Evolutionary conservation across 2,329 filamentous ascomycete genomes (phyloP).

Genomic region (Colletotrichum magnum): DNA sequence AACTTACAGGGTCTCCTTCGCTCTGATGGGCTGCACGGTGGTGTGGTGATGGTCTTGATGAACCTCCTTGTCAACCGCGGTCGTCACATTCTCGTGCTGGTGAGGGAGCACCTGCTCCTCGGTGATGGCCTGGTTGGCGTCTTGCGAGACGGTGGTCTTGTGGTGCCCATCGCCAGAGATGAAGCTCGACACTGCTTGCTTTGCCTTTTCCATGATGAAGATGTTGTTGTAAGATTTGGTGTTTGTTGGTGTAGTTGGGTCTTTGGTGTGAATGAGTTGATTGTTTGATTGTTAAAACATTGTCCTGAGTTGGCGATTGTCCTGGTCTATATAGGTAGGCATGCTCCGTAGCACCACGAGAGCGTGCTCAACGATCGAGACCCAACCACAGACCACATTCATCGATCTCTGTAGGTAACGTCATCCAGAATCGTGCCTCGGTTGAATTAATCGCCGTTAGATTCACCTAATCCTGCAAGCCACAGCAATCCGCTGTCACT

Average conservation of each 20-base stretch:
- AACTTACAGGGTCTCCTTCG: constrained; percentile 59
- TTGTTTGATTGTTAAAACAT: not conserved
- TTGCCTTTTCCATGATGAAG: constrained; percentile 74
- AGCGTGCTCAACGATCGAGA: too few relatives aligned
- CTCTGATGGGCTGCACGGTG: constrained; percentile 73
- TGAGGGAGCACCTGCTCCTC: constrained; percentile 73
- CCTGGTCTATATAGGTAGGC: not conserved
- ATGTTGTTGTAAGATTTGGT: not conserved
- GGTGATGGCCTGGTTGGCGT: constrained; percentile 70
- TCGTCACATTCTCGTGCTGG: constrained; percentile 73
- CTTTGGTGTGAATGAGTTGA: too few relatives aligned
- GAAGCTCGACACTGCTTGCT: constrained; percentile 73
- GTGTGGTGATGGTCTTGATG: constrained; percentile 82
- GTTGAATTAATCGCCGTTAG: not conserved
- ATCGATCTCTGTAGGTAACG: not conserved
- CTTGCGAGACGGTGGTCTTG: constrained; percentile 79
- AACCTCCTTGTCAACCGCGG: constrained; percentile 76
- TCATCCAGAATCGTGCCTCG: not conserved
- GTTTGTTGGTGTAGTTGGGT: fast-evolving
- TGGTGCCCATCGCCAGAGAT: constrained; percentile 74
- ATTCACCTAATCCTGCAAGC: not conserved
- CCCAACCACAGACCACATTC: not conserved
- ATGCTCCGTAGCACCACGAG: not conserved
- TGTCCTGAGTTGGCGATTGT: too few relatives aligned
- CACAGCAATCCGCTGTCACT: not conserved